Conservation (phyloP, 2,329 filamentous ascomycete genomes). For the Diplodia sapinea region DNA sequence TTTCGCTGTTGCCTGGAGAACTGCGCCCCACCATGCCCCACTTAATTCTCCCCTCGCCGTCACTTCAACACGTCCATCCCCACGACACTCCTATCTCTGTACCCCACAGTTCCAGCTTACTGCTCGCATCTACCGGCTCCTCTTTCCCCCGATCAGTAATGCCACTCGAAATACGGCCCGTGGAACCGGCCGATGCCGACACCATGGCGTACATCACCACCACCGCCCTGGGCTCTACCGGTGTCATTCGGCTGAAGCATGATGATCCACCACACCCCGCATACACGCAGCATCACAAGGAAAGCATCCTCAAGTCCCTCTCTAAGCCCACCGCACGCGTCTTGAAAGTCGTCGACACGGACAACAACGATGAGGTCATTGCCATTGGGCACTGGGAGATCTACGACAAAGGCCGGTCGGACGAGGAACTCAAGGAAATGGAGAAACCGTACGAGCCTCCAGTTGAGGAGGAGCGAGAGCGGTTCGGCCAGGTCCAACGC, state of each 20-base stretch:
- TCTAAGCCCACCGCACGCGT: constrained; percentile 39
- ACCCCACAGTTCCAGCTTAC: too few species aligned
- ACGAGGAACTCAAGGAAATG: constrained; percentile 34
- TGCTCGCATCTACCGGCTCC: too few species aligned
- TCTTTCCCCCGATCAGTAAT: constrained; percentile 34
- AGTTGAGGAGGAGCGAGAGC: constrained; percentile 21
- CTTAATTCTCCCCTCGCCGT: too few species aligned
- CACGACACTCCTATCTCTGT: too few species aligned
- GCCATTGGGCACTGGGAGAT: constrained; percentile 28
- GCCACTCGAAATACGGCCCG: constrained; percentile 45
- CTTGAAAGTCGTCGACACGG: constrained; percentile 32
- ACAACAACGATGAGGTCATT: constrained; percentile 34
- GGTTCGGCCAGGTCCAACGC: not conserved
- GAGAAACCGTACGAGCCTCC: constrained; percentile 22
- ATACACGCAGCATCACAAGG: constrained; percentile 35
- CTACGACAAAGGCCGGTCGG: constrained; percentile 16
- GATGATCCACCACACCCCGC: constrained; percentile 35
- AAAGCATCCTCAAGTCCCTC: constrained; percentile 40
- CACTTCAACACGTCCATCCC: too few species aligned
- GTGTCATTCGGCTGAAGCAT: constrained; percentile 38
- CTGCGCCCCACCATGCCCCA: too few species aligned
- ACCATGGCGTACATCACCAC: constrained; percentile 40
- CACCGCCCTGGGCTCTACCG: constrained; percentile 39
- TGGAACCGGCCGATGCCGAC: constrained; percentile 40
- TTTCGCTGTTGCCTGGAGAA: too few species aligned